phyloP scores from a whole-genome alignment of 345 rosid species.

The Eucalyptus polybractea region DNA sequence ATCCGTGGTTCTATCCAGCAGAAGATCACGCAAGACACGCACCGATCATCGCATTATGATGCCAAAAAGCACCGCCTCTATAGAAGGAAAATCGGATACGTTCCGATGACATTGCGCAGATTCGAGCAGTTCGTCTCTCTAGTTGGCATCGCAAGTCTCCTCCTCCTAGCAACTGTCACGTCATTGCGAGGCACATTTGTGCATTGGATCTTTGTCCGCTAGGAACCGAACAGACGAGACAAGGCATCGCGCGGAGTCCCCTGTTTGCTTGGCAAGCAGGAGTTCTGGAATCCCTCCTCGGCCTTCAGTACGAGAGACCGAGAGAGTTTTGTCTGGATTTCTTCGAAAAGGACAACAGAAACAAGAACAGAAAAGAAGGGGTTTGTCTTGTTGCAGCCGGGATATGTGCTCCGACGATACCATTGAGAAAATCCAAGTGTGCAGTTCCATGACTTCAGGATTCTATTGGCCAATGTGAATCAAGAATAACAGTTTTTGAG shows the following conservation, averaged over 20 bases:
- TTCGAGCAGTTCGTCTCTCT: not conserved
- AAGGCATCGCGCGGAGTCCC: not conserved
- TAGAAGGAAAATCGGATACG: not conserved
- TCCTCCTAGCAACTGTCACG: not conserved
- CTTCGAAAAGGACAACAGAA: not conserved
- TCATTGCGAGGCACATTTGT: not conserved
- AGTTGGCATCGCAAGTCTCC: not conserved
- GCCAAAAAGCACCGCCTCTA: not conserved
- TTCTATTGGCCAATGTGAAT: not conserved
- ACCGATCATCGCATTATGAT: not conserved
- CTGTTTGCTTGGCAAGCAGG: not conserved
- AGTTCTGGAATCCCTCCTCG: not conserved
- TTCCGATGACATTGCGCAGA: not conserved
- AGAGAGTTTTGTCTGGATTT: not conserved
- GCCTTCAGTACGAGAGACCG: not conserved
- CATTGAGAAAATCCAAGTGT: not conserved
- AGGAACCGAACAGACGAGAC: not conserved
- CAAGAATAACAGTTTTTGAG: too few species aligned
- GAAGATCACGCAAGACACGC: not conserved
- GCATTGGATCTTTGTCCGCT: not conserved
- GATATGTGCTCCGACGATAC: not conserved
- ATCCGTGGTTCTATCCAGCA: not conserved
- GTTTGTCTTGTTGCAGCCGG: not conserved
- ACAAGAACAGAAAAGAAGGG: not conserved
- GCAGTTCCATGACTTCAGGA: not conserved